phyloP scores from a whole-genome alignment of 371 early-diverging fungal genomes.

The Syncephalastrum contaminatum region DNA sequence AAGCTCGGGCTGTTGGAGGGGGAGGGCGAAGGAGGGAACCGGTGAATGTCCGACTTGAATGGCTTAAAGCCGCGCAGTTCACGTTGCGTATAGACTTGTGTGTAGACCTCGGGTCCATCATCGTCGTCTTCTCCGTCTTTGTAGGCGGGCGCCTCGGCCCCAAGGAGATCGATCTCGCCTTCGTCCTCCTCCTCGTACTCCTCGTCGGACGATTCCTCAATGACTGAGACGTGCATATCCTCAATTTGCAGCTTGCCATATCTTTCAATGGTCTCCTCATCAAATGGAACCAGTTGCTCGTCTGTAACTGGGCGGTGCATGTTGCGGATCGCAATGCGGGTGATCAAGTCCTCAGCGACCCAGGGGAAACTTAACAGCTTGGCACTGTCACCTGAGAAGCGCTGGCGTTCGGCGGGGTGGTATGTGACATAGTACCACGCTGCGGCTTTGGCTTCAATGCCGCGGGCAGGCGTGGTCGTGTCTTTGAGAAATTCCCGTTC shows the following conservation, averaged over 20 bases:
- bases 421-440: conserved; percentile 82
- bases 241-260: background rate
- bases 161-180: background rate
- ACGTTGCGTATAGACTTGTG: too few relatives aligned
- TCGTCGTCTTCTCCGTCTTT: too few relatives aligned
- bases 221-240: too few relatives aligned
- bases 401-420: conserved; percentile 34
- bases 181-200: background rate
- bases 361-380: conserved; percentile 65
- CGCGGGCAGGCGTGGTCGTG: too few relatives aligned
- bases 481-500: conserved; percentile 41
- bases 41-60: too few relatives aligned
- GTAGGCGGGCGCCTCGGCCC: too few relatives aligned
- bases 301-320: background rate
- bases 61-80: too few relatives aligned
- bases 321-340: conserved; percentile 48
- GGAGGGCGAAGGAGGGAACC: too few relatives aligned
- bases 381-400: conserved; percentile 19
- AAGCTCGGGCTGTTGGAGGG: too few relatives aligned
- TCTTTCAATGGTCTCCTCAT: conserved; percentile 14
- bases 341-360: conserved; percentile 54
- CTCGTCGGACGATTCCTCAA: conserved; percentile 6
- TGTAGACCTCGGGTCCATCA: too few relatives aligned
- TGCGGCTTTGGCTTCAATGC: conserved; percentile 58
- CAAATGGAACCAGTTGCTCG: conserved; percentile 9